Percentiles rank a stretch among this genome's conserved stretches.
Conservation (phyloP, 2,329 filamentous ascomycete species). For the Beauveria sp. region DNA sequence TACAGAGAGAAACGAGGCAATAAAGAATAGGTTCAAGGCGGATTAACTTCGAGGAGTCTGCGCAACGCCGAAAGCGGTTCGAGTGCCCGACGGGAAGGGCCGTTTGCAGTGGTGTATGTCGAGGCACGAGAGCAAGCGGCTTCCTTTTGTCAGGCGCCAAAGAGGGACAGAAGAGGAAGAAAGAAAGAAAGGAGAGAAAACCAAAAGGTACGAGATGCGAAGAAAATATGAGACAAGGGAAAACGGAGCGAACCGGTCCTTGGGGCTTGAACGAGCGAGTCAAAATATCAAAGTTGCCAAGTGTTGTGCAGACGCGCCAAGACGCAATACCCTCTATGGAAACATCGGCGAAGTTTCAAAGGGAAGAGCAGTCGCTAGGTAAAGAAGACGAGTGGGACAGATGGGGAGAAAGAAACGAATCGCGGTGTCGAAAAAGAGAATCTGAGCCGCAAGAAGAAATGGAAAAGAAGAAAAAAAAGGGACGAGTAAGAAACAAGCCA, state of each 20-base stretch:
- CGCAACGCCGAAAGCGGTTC: not conserved
- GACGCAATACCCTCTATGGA: too few species aligned
- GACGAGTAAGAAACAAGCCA: not conserved
- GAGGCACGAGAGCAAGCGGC: not conserved
- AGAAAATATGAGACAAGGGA: not conserved
- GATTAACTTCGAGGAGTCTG: not conserved
- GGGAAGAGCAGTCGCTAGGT: too few species aligned
- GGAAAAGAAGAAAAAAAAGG: not conserved
- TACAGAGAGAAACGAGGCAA: not conserved
- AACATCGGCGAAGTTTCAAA: too few species aligned
- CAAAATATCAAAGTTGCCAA: too few species aligned
- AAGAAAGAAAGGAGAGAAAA: not conserved
- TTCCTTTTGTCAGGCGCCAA: not conserved
- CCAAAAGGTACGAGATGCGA: not conserved
- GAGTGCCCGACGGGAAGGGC: not conserved
- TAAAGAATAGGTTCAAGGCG: not conserved
- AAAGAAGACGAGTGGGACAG: too few species aligned
- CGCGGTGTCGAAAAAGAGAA: not conserved
- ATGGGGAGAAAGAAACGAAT: too few species aligned
- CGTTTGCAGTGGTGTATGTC: not conserved
- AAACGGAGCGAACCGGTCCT: too few species aligned
- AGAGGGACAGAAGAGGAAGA: not conserved
- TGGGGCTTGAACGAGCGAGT: too few species aligned
- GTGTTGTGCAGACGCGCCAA: too few species aligned
- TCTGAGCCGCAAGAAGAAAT: not conserved